Base-by-base conservation (phyloP, 2,329 filamentous ascomycete genomes). In the Lachnellula suecica region DNA sequence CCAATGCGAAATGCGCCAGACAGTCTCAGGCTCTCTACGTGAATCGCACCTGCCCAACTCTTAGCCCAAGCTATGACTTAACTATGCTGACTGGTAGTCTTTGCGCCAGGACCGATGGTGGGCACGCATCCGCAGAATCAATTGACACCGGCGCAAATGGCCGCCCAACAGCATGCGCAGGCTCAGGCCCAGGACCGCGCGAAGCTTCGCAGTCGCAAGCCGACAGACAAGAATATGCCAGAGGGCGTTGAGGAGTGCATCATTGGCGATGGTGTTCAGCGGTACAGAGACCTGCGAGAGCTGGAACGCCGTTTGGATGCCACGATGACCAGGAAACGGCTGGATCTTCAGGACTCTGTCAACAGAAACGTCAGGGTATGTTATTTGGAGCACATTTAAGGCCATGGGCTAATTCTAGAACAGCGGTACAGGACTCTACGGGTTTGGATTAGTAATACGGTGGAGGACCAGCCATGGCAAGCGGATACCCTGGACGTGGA, bases 381-480 rank as follows among this genome's bases (percentile, higher is more conserved):
- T 60, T 22, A 4, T 13, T 22, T 47, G 17, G 23, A 15, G 6
- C 3, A 35, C 20, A n/a, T n/a, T 44, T 8, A 34, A 35, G 7
- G 19, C 40, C 7, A 15, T 23, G 11, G 15, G 37, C 57, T 64
- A 41, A 66, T 34, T 29, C 37, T 41, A 24, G 5, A 47, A 20
- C 51, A 90, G 82, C 83, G 89, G 60, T 88, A 87, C 70, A 89
- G 87, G 66, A 96, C 91, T 2, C 78, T 99, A 71, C 88, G 93
- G 57, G 82, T 99, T 58, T 97, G 91, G 91, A 86, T 99, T 64
- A 92, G 85, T 65, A 99, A 99, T 71, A 96, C 91, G 1, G 91
- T 87, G 29, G 91, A 97, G 70, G 90, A 94, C 66, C 94, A 99
- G 72, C 86, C 88, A 27, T 97, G 94, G 94, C 94, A 99, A 72